A percentile compares a stretch with the other conserved stretches of the same genome.
phyloP scores from a whole-genome alignment of 2,329 filamentous ascomycete genomes.

The Aureobasidium melanogenum region DNA sequence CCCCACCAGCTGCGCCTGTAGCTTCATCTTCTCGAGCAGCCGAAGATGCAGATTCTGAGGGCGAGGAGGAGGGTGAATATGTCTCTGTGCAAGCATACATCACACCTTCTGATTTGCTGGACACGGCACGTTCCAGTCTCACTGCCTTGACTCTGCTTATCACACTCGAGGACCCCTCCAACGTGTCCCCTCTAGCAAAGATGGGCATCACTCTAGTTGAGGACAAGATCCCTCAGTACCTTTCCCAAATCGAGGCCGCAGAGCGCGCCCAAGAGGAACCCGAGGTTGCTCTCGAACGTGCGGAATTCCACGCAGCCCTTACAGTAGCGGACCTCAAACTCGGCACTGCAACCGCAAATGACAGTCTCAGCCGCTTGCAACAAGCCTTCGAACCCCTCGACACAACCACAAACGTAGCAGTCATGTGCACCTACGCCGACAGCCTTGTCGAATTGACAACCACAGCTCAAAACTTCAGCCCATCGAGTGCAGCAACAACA shows the following conservation, averaged over 20 bases:
- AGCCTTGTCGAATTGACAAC: constrained; percentile 45
- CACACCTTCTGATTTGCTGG: constrained; percentile 55
- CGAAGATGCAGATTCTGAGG: constrained; percentile 23
- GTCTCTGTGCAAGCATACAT: constrained; percentile 59
- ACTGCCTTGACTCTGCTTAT: constrained; percentile 36
- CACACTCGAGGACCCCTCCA: constrained; percentile 41
- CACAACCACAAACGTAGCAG: constrained; percentile 35
- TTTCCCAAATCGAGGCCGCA: constrained; percentile 29
- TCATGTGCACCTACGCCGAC: constrained; percentile 47
- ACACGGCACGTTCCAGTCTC: constrained; percentile 58
- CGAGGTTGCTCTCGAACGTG: constrained; percentile 38
- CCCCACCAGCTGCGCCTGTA: constrained; percentile 22
- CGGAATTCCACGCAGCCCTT: constrained; percentile 48
- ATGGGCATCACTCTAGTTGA: constrained; percentile 49
- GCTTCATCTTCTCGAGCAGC: constrained; percentile 7
- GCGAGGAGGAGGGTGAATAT: constrained; percentile 55
- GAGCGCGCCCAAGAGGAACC: constrained; percentile 17
- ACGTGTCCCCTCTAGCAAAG: constrained; percentile 44
- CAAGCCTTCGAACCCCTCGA: constrained; percentile 25
- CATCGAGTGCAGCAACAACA: constrained; percentile 15
- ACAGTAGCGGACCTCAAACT: constrained; percentile 49
- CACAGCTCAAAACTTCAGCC: neutral
- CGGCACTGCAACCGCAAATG: constrained; percentile 39
- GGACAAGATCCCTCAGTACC: constrained; percentile 45
- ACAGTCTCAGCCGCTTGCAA: constrained; percentile 41